Percentiles rank a stretch among this genome's conserved stretches.
Evolutionary conservation across 805 yeast species (phyloP).

Genomic region (Cyberlindnera misumaiensis): DNA sequence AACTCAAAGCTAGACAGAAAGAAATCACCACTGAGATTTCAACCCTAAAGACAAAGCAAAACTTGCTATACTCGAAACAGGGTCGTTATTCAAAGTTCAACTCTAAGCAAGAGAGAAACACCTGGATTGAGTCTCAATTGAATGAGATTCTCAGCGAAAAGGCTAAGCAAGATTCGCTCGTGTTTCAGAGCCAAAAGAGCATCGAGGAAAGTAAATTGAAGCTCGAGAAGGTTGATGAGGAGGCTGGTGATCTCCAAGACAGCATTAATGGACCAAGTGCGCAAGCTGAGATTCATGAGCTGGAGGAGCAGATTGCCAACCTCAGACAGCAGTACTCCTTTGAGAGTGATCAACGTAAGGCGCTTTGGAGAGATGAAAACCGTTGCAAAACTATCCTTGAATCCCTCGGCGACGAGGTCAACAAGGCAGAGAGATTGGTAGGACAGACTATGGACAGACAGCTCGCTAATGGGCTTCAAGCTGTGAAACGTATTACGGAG

Average conservation of each 20-base stretch:
- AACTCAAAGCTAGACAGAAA: slow-evolving; percentile 34
- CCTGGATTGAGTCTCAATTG: slow-evolving; percentile 57
- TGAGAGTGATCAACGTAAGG: slow-evolving; percentile 61
- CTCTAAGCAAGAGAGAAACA: slow-evolving; percentile 51
- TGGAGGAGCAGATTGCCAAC: slow-evolving; percentile 20
- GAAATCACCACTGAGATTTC: slow-evolving; percentile 32
- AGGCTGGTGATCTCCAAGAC: slow-evolving; percentile 29
- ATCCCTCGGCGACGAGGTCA: slow-evolving; percentile 48
- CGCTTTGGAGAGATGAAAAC: slow-evolving; percentile 74
- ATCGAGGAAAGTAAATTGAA: slow-evolving; percentile 13
- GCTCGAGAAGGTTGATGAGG: slow-evolving; percentile 22
- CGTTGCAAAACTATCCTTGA: slow-evolving; percentile 50
- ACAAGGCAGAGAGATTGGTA: slow-evolving; percentile 51
- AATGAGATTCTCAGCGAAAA: slow-evolving; percentile 21
- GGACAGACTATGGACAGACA: slow-evolving; percentile 71
- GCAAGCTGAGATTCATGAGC: slow-evolving; percentile 18
- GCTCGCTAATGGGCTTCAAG: slow-evolving; percentile 60
- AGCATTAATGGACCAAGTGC: slow-evolving; percentile 31
- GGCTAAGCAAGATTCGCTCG: slow-evolving; percentile 22
- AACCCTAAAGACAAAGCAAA: slow-evolving; percentile 44
- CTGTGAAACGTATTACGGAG: slow-evolving; percentile 57
- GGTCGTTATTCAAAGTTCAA: slow-evolving; percentile 59
- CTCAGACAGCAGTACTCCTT: slow-evolving; percentile 36
- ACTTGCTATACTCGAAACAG: slow-evolving; percentile 60
- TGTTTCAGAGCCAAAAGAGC: slow-evolving; percentile 15